These are phyloP conservation scores for Tetracladium setigerum DNA, from an alignment of 495 filamentous ascomycete genomes.

Conservation along the genomic window DNA sequence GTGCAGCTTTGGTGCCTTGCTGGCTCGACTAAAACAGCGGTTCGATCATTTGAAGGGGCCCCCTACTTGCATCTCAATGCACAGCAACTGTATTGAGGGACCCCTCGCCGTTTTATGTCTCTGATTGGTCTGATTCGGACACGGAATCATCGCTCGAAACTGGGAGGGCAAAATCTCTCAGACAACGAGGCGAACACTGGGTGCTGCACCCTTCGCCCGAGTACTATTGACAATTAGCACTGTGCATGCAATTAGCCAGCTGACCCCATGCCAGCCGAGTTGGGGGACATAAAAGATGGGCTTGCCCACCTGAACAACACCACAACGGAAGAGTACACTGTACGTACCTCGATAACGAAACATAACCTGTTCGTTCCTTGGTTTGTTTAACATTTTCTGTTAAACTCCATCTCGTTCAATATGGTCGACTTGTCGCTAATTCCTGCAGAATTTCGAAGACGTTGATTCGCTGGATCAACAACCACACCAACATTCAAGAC, in stretches of 20 bases:
- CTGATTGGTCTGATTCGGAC: too few relatives aligned
- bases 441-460: conserved; percentile 5
- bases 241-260: conserved; percentile 9
- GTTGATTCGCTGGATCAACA: conserved; percentile 14
- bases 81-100: too few relatives aligned
- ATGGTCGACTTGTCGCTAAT: conserved; percentile 7
- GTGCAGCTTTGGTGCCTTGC: too few relatives aligned
- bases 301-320: conserved; percentile 1
- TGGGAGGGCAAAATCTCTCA: conserved; percentile 2
- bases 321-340: too few relatives aligned
- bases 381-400: too few relatives aligned
- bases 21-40: too few relatives aligned
- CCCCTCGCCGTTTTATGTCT: too few relatives aligned
- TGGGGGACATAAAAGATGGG: conserved; percentile 10
- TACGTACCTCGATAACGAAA: too few relatives aligned
- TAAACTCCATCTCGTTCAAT: too few relatives aligned
- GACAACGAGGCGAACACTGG: conserved; percentile 17
- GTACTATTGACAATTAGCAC: conserved; percentile 1
- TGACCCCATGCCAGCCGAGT: conserved; percentile 5
- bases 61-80: too few relatives aligned
- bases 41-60: too few relatives aligned
- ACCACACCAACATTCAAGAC: conserved; percentile 7
- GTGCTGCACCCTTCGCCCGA: conserved; percentile 6
- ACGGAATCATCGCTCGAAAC: neutral
- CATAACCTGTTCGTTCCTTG: too few relatives aligned